phyloP scores from a whole-genome alignment of 805 yeast genomes.

The Candida xyloterini region DNA sequence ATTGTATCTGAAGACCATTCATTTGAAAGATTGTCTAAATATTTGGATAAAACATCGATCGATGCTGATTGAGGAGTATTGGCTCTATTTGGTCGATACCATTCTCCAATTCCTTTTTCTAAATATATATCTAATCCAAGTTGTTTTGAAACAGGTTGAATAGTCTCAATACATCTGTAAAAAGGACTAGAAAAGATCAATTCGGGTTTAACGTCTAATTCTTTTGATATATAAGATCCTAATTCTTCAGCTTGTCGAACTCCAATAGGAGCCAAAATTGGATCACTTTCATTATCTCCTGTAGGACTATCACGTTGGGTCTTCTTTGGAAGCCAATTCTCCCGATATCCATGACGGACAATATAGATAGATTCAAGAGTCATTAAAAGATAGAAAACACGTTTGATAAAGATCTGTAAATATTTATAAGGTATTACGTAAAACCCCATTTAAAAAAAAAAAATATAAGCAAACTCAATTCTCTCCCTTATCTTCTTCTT shows the following conservation, averaged over 20 bases:
- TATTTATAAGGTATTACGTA: too few relatives aligned
- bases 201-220: conserved; percentile 55
- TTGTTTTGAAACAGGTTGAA: conserved; percentile 60
- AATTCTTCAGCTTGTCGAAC: conserved; percentile 82
- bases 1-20: conserved; percentile 52
- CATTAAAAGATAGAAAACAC: conserved; percentile 33
- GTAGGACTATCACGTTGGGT: conserved; percentile 85
- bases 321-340: conserved; percentile 86
- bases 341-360: conserved; percentile 85
- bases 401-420: background rate
- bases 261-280: conserved; percentile 85
- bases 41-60: conserved; percentile 42
- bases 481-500: conserved; percentile 40
- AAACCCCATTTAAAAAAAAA: too few relatives aligned
- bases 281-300: conserved; percentile 79
- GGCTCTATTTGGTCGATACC: conserved; percentile 73
- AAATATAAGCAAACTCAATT: background rate
- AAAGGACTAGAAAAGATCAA: conserved; percentile 79
- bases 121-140: conserved; percentile 58
- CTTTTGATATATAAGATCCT: conserved; percentile 53
- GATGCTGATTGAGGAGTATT: conserved; percentile 70
- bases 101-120: conserved; percentile 89
- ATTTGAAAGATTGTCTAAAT: conserved; percentile 48
- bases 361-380: conserved; percentile 58
- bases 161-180: conserved; percentile 84